These are phyloP conservation scores for Cornus kousa DNA, from an alignment of 148 eudicot genomes.

Conservation along the genomic window DNA sequence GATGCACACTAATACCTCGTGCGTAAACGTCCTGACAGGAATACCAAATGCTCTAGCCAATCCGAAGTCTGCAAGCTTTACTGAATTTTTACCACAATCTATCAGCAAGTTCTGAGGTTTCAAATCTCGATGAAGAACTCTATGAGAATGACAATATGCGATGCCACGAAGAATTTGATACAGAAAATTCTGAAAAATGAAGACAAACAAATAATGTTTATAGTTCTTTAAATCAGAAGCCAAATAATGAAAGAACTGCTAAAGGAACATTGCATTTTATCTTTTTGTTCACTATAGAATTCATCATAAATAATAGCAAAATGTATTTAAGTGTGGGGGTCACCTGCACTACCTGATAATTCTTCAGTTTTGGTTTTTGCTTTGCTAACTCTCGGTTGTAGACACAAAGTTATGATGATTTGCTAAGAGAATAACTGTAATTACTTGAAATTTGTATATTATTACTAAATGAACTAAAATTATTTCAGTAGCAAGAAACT, in stretches of 20 bases:
- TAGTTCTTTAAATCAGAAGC: neutral
- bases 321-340: neutral
- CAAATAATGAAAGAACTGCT: neutral
- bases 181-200: constrained; percentile 64
- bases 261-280: neutral
- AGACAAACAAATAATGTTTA: neutral
- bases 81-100: constrained; percentile 79
- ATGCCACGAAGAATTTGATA: constrained; percentile 96
- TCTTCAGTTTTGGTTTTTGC: neutral
- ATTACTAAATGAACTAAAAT: neutral
- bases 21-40: constrained; percentile 84
- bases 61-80: constrained; percentile 98
- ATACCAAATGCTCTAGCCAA: constrained; percentile 93
- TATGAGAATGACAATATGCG: constrained; percentile 94
- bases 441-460: neutral
- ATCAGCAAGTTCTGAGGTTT: constrained; percentile 96
- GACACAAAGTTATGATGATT: neutral
- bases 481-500: neutral
- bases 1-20: constrained; percentile 63
- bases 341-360: neutral
- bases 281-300: neutral
- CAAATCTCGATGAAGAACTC: constrained; percentile 94
- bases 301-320: neutral
- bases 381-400: too few relatives aligned
- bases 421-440: neutral